phyloP scores from a whole-genome alignment of 768 basidiomycete genomes.

The Cyclocybe cylindracea region DNA sequence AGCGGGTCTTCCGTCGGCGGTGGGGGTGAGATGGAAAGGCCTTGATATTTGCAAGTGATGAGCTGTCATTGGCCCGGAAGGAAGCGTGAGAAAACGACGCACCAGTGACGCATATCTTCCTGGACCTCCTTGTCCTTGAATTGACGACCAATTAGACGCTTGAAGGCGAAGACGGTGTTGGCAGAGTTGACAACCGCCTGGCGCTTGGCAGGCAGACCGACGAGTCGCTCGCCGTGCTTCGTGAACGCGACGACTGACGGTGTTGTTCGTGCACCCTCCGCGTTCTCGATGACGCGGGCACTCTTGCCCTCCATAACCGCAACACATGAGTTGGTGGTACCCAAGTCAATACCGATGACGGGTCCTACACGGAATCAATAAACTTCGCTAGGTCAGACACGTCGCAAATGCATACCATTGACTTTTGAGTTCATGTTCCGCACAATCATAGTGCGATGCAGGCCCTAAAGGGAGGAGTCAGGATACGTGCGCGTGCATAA shows the following conservation, averaged over 20 bases:
- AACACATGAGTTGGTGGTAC: conserved; percentile 90
- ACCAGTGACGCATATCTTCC: conserved; percentile 88
- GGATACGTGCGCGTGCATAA: conserved; percentile 1
- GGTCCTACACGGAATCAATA: conserved; percentile 51
- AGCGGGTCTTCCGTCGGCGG: conserved; percentile 73
- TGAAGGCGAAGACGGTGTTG: conserved; percentile 94
- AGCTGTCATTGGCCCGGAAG: neutral
- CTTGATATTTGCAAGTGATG: conserved; percentile 32
- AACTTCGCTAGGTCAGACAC: conserved; percentile 1
- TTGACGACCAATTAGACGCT: conserved; percentile 92
- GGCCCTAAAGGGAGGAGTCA: conserved; percentile 40
- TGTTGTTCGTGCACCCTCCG: conserved; percentile 96
- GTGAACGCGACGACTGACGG: conserved; percentile 99
- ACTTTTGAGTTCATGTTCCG: conserved; percentile 97
- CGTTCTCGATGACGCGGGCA: conserved; percentile 94
- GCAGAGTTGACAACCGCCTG: conserved; percentile 95
- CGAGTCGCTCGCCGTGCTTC: conserved; percentile 94
- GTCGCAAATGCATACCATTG: conserved; percentile 54
- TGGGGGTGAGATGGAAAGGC: conserved; percentile 80
- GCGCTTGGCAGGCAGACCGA: conserved; percentile 95
- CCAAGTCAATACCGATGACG: conserved; percentile 96
- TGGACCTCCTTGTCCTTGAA: conserved; percentile 93
- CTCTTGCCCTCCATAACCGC: conserved; percentile 96
- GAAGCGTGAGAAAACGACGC: conserved; percentile 19
- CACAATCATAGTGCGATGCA: conserved; percentile 74